phyloP scores from a whole-genome alignment of 163 green algal genomes.

The Scenedesmus sp. region DNA sequence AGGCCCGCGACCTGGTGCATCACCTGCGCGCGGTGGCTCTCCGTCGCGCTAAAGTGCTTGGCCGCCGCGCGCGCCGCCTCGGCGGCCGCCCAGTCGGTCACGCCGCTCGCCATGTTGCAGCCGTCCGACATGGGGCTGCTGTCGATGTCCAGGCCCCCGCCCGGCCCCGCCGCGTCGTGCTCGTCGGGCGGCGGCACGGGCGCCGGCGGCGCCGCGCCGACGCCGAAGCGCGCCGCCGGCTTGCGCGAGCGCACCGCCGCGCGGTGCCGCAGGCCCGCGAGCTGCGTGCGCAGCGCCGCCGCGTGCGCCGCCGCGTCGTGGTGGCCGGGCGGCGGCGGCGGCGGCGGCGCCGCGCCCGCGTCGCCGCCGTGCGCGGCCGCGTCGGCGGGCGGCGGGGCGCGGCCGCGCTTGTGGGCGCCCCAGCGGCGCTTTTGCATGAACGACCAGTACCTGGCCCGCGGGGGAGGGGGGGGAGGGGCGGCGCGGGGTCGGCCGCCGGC shows the following conservation, averaged over 20 bases:
- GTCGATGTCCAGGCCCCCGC: conserved; percentile 23
- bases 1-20: conserved; percentile 35
- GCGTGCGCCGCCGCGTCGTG: conserved; percentile 1
- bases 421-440: conserved; percentile 45
- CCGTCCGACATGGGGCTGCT: conserved; percentile 39
- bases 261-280: conserved; percentile 38
- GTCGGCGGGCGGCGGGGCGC: background rate
- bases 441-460: conserved; percentile 33
- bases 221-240: too few relatives aligned
- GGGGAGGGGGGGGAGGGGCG: background rate
- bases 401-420: conserved; percentile 20
- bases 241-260: conserved; percentile 34
- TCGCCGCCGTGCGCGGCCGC: background rate
- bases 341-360: background rate
- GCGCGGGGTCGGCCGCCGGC: background rate
- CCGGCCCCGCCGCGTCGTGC: background rate
- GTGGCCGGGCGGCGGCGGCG: background rate
- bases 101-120: conserved; percentile 36
- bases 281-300: conserved; percentile 30
- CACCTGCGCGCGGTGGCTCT: conserved; percentile 35
- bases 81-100: conserved; percentile 9
- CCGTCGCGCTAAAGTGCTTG: conserved; percentile 28
- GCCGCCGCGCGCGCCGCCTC: background rate
- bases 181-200: background rate
- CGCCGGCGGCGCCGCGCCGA: too few relatives aligned